A percentile compares a stretch with the other conserved stretches of the same genome.
Conservation (phyloP, 192 early-diverging fungal species). For the Gaertneriomyces sp. region DNA sequence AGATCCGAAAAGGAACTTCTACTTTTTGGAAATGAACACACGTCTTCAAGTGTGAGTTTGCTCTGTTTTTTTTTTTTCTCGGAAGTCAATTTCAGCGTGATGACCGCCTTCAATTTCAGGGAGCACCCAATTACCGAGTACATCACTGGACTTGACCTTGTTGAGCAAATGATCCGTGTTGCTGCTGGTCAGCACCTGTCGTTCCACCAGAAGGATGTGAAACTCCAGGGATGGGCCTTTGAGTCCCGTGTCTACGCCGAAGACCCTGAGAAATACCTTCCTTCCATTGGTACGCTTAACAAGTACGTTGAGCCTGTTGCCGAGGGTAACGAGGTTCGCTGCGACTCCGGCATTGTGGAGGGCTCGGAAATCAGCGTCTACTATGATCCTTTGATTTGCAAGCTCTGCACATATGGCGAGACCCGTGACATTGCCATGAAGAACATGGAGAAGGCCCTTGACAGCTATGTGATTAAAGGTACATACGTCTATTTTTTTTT, state of each 20-base stretch:
- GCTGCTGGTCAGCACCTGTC: slow-evolving; percentile 74
- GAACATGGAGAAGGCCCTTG: slow-evolving; percentile 78
- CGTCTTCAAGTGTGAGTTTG: slow-evolving; percentile 78
- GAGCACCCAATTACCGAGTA: slow-evolving; percentile 99
- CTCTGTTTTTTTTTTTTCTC: background rate
- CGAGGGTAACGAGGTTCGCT: slow-evolving; percentile 64
- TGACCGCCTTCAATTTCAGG: background rate
- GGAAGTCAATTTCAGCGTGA: background rate
- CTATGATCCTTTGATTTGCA: slow-evolving; percentile 96
- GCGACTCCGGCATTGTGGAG: slow-evolving; percentile 88
- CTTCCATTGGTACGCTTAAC: slow-evolving; percentile 82
- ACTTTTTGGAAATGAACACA: slow-evolving; percentile 97
- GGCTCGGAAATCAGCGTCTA: slow-evolving; percentile 92
- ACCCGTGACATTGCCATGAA: slow-evolving; percentile 73
- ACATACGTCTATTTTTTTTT: background rate
- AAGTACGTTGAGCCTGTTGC: slow-evolving; percentile 77
- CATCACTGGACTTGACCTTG: slow-evolving; percentile 86
- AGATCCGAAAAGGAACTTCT: slow-evolving; percentile 79
- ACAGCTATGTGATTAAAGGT: slow-evolving; percentile 88
- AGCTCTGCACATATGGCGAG: slow-evolving; percentile 79
- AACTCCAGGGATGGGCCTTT: slow-evolving; percentile 85
- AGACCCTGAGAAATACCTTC: slow-evolving; percentile 89
- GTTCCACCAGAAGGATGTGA: slow-evolving; percentile 71
- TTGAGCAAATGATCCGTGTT: slow-evolving; percentile 93
- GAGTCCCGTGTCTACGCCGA: slow-evolving; percentile 97